A percentile compares a stretch with the other conserved stretches of the same genome.
phyloP scores from a whole-genome alignment of 2,329 filamentous ascomycete species.

The Neurospora crassa region DNA sequence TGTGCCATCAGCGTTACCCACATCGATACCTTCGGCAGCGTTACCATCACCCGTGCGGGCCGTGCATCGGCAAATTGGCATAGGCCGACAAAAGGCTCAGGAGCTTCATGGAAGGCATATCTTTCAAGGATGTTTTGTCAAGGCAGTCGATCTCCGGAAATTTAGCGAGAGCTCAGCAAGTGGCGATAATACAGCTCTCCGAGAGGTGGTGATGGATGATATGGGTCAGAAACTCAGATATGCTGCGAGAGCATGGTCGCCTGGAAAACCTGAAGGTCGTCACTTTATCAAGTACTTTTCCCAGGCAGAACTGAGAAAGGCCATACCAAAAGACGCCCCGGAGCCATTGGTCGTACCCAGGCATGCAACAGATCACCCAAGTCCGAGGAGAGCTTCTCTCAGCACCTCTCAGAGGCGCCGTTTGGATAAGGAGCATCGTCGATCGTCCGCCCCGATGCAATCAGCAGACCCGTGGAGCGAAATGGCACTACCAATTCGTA shows the following conservation, averaged over 20 bases:
- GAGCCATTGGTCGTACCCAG: neutral
- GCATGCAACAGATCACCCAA: neutral
- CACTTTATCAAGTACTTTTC: neutral
- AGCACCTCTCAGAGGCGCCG: neutral
- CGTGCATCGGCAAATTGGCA: neutral
- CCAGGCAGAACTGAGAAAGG: neutral
- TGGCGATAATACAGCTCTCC: conserved; percentile 7
- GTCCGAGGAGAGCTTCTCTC: conserved; percentile 6
- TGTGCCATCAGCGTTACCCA: neutral
- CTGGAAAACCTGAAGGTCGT: neutral
- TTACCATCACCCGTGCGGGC: neutral
- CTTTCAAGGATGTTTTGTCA: conserved; percentile 28
- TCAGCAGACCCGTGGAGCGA: conserved; percentile 19
- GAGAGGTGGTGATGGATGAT: neutral
- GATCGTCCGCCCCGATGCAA: conserved; percentile 10
- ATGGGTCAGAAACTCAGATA: neutral
- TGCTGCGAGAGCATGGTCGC: neutral
- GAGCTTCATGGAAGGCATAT: neutral
- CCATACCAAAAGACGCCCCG: neutral
- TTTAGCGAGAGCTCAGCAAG: conserved; percentile 19
- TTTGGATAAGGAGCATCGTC: neutral
- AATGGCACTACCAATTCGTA: conserved; percentile 36
- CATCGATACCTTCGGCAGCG: neutral
- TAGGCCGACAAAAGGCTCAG: neutral
- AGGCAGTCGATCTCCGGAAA: conserved; percentile 30